phyloP scores from a whole-genome alignment of 345 rosid genomes.

The Hibiscus mutabilis region DNA sequence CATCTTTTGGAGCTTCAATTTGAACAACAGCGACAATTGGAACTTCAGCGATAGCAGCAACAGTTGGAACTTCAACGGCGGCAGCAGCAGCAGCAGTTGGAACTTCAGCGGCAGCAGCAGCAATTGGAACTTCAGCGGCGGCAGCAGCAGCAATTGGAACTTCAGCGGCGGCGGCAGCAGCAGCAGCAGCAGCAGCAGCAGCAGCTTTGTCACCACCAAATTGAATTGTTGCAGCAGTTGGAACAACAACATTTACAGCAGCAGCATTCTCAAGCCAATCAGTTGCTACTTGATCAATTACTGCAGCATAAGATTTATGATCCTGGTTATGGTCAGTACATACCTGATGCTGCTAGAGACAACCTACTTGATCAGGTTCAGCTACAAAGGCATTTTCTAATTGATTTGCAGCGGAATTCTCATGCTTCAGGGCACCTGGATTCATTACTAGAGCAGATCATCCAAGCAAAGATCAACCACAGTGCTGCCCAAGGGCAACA shows the following conservation, averaged over 20 bases:
- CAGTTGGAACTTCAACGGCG: not conserved
- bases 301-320: constrained; percentile 29
- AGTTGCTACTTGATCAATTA: constrained; percentile 26
- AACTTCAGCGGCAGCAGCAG: constrained; percentile 8
- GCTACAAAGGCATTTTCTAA: constrained; percentile 18
- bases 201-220: not conserved
- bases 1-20: constrained; percentile 23
- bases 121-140: constrained; percentile 6
- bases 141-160: constrained; percentile 14
- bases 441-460: constrained; percentile 30
- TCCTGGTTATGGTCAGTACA: constrained; percentile 26
- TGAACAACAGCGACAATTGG: constrained; percentile 25
- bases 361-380: constrained; percentile 26
- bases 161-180: constrained; percentile 21
- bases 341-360: constrained; percentile 22
- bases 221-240: not conserved
- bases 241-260: constrained; percentile 25
- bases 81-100: not conserved
- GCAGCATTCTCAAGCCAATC: constrained; percentile 26
- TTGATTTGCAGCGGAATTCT: constrained; percentile 26
- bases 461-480: constrained; percentile 28
- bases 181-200: constrained; percentile 28
- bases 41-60: constrained; percentile 19
- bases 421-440: constrained; percentile 24
- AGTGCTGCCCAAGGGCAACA: constrained; percentile 21